Percentiles rank a stretch among this genome's conserved stretches.
phyloP scores from a whole-genome alignment of 108 stramenopile species.

The Epithemia pelagica region DNA sequence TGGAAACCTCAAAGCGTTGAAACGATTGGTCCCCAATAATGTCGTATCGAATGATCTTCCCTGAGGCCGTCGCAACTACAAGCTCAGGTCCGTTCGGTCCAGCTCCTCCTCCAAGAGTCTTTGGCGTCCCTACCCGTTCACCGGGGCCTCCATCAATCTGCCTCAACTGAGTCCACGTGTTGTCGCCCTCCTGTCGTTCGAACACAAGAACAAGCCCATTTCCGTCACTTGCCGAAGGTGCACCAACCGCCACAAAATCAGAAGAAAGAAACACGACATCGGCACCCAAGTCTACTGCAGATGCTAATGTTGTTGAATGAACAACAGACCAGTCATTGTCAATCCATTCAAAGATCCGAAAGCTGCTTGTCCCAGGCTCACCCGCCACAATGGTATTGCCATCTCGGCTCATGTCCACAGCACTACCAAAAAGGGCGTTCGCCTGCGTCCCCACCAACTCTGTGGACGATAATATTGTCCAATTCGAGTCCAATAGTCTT shows the following conservation, averaged over 20 bases:
- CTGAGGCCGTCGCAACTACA: background rate
- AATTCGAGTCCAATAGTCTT: background rate
- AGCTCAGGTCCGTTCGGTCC: background rate
- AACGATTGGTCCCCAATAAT: background rate
- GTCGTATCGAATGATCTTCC: background rate
- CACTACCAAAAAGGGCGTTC: background rate
- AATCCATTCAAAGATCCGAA: background rate
- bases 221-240: background rate
- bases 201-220: background rate
- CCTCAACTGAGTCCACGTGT: background rate
- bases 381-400: conserved; percentile 3
- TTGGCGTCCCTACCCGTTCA: background rate
- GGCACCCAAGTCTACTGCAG: background rate
- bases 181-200: background rate
- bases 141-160: background rate
- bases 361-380: background rate
- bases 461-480: background rate
- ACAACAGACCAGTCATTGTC: background rate
- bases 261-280: background rate
- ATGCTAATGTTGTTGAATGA: background rate
- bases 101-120: background rate
- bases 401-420: conserved; percentile 1
- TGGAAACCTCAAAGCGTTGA: background rate
- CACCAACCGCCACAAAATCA: conserved; percentile 2
- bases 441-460: background rate